phyloP scores from a whole-genome alignment of 257 asterid genomes.

The Solanum phureja region DNA sequence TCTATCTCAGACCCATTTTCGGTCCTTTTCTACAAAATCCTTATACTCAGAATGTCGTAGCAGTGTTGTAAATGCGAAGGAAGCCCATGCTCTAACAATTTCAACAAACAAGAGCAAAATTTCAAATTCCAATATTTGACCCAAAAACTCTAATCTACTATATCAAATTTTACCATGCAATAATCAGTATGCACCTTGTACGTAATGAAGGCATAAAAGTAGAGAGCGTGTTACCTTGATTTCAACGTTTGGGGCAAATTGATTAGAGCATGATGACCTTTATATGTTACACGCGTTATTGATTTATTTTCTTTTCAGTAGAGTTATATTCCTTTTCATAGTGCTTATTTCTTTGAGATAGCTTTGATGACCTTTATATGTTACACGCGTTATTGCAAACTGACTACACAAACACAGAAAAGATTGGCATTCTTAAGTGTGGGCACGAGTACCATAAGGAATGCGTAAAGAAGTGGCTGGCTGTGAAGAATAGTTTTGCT shows the following conservation, averaged over 20 bases:
- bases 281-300: no score
- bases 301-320: no score
- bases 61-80: no score
- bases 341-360: background rate
- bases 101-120: no score
- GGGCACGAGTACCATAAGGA: constrained; percentile 23
- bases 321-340: background rate
- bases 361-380: background rate
- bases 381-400: constrained; percentile 16
- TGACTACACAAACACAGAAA: constrained; percentile 35
- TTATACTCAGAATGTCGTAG: no score
- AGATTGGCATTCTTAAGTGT: constrained; percentile 19
- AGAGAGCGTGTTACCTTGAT: background rate
- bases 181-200: no score
- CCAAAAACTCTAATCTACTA: no score
- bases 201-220: no score
- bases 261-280: background rate
- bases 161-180: background rate
- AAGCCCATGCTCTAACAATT: no score
- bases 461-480: constrained; percentile 61
- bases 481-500: constrained; percentile 49
- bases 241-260: accelerated
- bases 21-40: no score
- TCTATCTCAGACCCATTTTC: no score
- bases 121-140: no score